phyloP scores from a whole-genome alignment of 495 filamentous ascomycete genomes.

The Usnea hakonensis region DNA sequence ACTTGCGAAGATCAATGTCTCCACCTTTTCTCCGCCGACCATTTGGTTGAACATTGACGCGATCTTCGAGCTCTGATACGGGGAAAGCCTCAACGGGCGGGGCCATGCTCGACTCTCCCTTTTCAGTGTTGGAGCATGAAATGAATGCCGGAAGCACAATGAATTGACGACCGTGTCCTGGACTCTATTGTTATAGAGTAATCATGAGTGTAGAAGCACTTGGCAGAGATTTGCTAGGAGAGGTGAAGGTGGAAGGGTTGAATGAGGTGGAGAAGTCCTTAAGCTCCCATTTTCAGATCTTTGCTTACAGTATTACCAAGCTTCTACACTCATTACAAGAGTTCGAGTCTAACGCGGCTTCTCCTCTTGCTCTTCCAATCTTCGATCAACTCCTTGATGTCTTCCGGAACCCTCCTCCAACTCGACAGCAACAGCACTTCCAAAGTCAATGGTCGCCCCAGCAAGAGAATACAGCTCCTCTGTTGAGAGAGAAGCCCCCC shows the following conservation, averaged over 20 bases:
- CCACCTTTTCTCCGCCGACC: slow-evolving; percentile 45
- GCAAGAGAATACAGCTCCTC: slow-evolving; percentile 1
- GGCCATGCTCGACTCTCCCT: slow-evolving; percentile 41
- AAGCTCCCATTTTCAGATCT: background rate
- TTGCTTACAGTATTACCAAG: slow-evolving; percentile 23
- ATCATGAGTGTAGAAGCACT: slow-evolving; percentile 38
- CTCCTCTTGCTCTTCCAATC: slow-evolving; percentile 36
- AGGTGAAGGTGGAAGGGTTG: slow-evolving; percentile 56
- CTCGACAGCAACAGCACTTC: slow-evolving; percentile 17
- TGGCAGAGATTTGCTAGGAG: slow-evolving; percentile 56
- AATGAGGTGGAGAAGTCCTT: slow-evolving; percentile 48
- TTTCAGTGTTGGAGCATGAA: background rate
- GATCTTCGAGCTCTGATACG: slow-evolving; percentile 40
- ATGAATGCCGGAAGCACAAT: background rate
- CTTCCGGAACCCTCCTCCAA: slow-evolving; percentile 29
- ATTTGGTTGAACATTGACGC: slow-evolving; percentile 40
- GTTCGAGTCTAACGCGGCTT: slow-evolving; percentile 12
- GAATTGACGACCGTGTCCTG: background rate
- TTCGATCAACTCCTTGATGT: slow-evolving; percentile 45
- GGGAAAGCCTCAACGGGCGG: slow-evolving; percentile 52
- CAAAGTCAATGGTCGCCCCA: slow-evolving; percentile 6
- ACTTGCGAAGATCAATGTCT: slow-evolving; percentile 54
- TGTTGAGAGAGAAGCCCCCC: slow-evolving; percentile 20
- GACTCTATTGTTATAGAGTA: background rate
- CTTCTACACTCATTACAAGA: slow-evolving; percentile 42